Percentiles rank a stretch among this genome's conserved stretches.
phyloP scores from a whole-genome alignment of 805 yeast genomes.

The Cyberlindnera japonica region DNA sequence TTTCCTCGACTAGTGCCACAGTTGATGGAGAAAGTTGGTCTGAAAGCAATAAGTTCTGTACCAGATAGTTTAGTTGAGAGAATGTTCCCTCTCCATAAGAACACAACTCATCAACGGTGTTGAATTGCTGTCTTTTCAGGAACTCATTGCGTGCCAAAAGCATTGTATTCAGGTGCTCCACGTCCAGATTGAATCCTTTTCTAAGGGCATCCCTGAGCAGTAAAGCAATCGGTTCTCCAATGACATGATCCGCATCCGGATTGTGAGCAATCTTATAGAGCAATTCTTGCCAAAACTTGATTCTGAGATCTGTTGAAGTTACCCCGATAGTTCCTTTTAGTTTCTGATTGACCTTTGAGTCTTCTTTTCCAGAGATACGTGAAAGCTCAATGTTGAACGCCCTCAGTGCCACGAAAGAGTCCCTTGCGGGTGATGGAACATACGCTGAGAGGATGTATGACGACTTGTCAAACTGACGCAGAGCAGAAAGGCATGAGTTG shows the following conservation, averaged over 20 bases:
- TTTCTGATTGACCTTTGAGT: slow-evolving; percentile 32
- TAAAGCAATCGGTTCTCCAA: slow-evolving; percentile 65
- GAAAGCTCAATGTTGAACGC: slow-evolving; percentile 65
- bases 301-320: slow-evolving; percentile 40
- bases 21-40: slow-evolving; percentile 56
- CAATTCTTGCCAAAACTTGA: slow-evolving; percentile 72
- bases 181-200: slow-evolving; percentile 47
- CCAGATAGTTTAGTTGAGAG: slow-evolving; percentile 68
- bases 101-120: slow-evolving; percentile 54
- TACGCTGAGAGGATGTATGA: slow-evolving; percentile 65
- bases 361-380: slow-evolving; percentile 32
- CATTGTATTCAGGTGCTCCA: slow-evolving; percentile 53
- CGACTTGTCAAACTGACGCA: slow-evolving; percentile 48
- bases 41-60: slow-evolving; percentile 57
- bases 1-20: slow-evolving; percentile 43
- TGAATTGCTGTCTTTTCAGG: slow-evolving; percentile 43
- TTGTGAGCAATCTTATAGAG: slow-evolving; percentile 43
- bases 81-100: slow-evolving; percentile 77
- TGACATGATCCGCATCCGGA: slow-evolving; percentile 32
- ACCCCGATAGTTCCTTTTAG: slow-evolving; percentile 21
- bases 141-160: slow-evolving; percentile 56
- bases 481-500: slow-evolving; percentile 3
- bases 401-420: slow-evolving; percentile 58
- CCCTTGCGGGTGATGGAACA: slow-evolving; percentile 60
- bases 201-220: slow-evolving; percentile 51